Evolutionary conservation across 1,284 basidiomycete species (phyloP), one percentile per base, ranked within the genome.

Genomic region (Puccinia brachypodii): DNA sequence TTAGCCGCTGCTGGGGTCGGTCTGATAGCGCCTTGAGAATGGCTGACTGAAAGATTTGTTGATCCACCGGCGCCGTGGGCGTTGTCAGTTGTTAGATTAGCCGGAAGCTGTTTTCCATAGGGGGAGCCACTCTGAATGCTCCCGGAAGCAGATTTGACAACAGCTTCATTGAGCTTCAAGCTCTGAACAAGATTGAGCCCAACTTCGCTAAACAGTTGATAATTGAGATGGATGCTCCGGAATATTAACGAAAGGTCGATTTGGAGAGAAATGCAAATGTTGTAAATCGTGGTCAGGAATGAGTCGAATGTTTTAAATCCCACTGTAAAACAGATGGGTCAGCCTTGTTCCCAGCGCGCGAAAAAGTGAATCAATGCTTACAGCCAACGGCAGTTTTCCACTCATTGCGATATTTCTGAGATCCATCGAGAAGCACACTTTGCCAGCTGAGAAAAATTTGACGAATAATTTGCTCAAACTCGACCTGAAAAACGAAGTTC

Each of bases 361-460:
- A 25, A 7, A 38, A 14, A 64, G 22, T 16, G 33, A 1, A 36
- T 3, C 28, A 60, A 11, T 64, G 33, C 62, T 38, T 38, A 66
- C 62, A 19, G 22, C 62, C 62, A 38, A 66, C 25, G 2, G 19
- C 22, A 19, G 36, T 22, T 8, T 66, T 66, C 62, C 62, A 66
- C 13, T 66, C 28, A 16, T 66, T 33, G 8, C 8, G 13, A n/a
- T 66, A 66, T 16, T 66, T 66, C 62, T 66, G 62, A 0, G 62
- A 19, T 66, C 38, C 62, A 22, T 66, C 62, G 25, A 66, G 14
- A 66, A 66, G 62, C 13, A 66, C 62, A 22, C 36, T 40, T n/a
- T 66, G 62, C 62, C 62, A 66, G 22, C 62, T 66, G 1, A 66
- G 4, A 42, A 66, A 66, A 40, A 66, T 66, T 66, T 66, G 62